phyloP scores from a whole-genome alignment of 176 grass and related monocot genomes.

The Carex littledalei region DNA sequence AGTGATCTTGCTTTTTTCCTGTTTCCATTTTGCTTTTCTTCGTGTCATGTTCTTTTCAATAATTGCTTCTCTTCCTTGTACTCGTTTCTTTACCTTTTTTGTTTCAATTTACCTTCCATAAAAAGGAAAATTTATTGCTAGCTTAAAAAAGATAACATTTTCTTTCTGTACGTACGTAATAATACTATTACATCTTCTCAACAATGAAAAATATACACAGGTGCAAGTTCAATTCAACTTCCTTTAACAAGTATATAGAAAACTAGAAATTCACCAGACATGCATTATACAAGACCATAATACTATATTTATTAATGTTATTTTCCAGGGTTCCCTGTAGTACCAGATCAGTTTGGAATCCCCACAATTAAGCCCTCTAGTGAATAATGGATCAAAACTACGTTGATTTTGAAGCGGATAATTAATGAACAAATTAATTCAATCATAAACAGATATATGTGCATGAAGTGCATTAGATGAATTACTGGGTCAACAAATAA shows the following conservation, averaged over 20 bases:
- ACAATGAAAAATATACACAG: neutral
- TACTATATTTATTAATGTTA: neutral
- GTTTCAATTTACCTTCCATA: neutral
- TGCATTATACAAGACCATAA: neutral
- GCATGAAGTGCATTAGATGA: neutral
- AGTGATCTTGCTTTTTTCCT: neutral
- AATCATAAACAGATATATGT: neutral
- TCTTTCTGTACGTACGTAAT: neutral
- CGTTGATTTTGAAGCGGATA: no score
- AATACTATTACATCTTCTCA: neutral
- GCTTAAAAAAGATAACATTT: neutral
- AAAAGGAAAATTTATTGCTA: neutral
- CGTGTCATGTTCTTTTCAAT: neutral
- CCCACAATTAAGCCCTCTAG: neutral
- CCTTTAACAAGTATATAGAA: neutral
- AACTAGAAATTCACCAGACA: neutral
- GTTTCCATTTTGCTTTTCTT: neutral
- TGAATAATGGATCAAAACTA: no score
- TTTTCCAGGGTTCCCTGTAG: neutral
- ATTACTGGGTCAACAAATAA: neutral
- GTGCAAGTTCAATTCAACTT: neutral
- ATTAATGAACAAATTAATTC: neutral
- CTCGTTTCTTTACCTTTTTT: neutral
- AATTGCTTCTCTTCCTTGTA: neutral
- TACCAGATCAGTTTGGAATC: neutral